Evolutionary conservation across 257 asterid species (phyloP), one percentile per base, ranked within the genome.

Genomic region (Nicotiana undulata): DNA sequence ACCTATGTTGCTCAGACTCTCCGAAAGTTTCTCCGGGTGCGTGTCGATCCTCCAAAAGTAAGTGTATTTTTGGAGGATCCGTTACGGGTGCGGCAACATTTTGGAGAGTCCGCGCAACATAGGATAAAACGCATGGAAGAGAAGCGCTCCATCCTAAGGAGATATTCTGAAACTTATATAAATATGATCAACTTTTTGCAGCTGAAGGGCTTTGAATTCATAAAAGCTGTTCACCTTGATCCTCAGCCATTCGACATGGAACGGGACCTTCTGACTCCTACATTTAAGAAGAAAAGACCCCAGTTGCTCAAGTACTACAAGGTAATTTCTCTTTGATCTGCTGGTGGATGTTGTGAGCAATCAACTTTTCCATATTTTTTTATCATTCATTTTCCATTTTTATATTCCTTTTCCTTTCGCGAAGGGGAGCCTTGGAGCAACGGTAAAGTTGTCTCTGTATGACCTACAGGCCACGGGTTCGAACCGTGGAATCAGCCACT

Each of bases 231-330:
- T 82, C 99, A 95, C 89, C 96, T 95, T 81, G 99, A 95, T 79
- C 97, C 99, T 12, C 88, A 88, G 66, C 97, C 98, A 26, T 93
- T 95, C 77, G 98, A 93, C 88, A 91, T 91, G 92, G 99, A 95
- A 70, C 92, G 96, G 5, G 99, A 91, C 87, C 98, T 95, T 77
- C 88, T 95, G 64, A 95, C 99, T 0, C 99, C 99, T 10, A 92
- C 98, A 59, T 95, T 92, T 88, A 95, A 95, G 92, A 91, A 88
- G 90, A 95, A 93, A 86, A 91, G 99, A 83, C 98, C 98, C 70
- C 98, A 93, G 87, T 20, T 95, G 85, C 94, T 88, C 44, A 95
- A 93, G 83, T 88, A 89, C 87, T 95, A 95, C 92, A 90, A 93
- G 97, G 99, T 95, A 75, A 29, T 79, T 53, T 58, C 44, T 67